These are phyloP conservation scores for Fusarium sp. DNA, from an alignment of 2,329 filamentous ascomycete species.

Conservation along the genomic window DNA sequence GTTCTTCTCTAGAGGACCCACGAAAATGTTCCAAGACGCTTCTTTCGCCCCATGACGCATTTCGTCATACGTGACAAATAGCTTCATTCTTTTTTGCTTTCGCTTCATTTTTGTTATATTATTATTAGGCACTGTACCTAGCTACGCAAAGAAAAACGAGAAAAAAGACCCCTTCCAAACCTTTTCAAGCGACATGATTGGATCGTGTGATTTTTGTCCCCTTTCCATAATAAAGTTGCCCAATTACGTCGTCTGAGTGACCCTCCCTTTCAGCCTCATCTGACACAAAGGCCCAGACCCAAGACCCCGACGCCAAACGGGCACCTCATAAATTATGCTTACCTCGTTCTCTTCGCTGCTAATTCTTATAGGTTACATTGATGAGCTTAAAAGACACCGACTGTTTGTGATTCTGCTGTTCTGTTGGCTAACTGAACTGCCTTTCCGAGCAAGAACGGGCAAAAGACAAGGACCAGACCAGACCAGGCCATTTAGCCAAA, in stretches of 20 bases:
- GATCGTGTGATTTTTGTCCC: slow-evolving; percentile 7
- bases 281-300: slow-evolving; percentile 36
- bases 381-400: slow-evolving; percentile 30
- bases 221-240: slow-evolving; percentile 7
- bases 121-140: too few species aligned
- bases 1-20: slow-evolving; percentile 8
- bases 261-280: slow-evolving; percentile 43
- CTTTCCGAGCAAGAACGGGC: slow-evolving; percentile 10
- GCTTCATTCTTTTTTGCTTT: slow-evolving; percentile 14
- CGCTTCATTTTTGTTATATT: neutral
- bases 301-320: neutral
- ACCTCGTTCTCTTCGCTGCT: slow-evolving; percentile 10
- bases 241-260: slow-evolving; percentile 29
- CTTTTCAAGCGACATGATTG: slow-evolving; percentile 5
- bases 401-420: neutral
- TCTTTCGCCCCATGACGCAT: slow-evolving; percentile 23
- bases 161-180: neutral
- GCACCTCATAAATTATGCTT: slow-evolving; percentile 25
- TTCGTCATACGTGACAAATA: slow-evolving; percentile 45
- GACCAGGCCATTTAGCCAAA: slow-evolving; percentile 4
- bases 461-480: neutral
- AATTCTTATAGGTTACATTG: slow-evolving; percentile 9
- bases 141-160: neutral
- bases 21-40: slow-evolving; percentile 35
- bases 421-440: slow-evolving; percentile 10